Conservation (phyloP, 768 basidiomycete genomes). For the Russula compacta region DNA sequence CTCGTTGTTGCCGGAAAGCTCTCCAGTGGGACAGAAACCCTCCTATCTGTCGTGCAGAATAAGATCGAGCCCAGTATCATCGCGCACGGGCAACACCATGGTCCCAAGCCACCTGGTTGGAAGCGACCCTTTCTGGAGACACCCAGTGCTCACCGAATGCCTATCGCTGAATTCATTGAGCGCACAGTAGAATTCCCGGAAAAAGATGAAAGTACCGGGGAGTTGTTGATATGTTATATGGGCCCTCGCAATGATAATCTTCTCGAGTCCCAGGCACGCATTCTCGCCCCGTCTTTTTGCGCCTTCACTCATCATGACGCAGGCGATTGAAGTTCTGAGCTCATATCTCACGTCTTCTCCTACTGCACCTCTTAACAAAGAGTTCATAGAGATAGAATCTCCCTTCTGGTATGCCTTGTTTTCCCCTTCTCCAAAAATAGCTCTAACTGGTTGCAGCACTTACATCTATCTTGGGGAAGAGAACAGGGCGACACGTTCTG, state of each 20-base stretch:
- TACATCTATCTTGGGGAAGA: conserved; percentile 82
- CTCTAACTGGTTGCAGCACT: conserved; percentile 39
- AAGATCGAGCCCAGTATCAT: conserved; percentile 78
- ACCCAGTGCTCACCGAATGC: conserved; percentile 50
- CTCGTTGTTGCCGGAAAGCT: conserved; percentile 86
- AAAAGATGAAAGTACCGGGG: conserved; percentile 90
- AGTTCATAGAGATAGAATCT: conserved; percentile 84
- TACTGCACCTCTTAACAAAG: conserved; percentile 77
- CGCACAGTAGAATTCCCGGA: conserved; percentile 89
- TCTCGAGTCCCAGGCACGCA: conserved; percentile 56
- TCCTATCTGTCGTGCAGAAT: conserved; percentile 75
- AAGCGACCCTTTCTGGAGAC: conserved; percentile 93
- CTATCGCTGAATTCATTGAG: conserved; percentile 43
- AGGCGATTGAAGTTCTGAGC: conserved; percentile 82
- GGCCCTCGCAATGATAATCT: conserved; percentile 70
- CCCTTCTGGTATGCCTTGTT: conserved; percentile 63
- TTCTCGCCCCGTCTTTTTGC: neutral
- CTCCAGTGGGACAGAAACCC: conserved; percentile 59
- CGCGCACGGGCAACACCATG: conserved; percentile 61
- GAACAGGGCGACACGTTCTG: conserved; percentile 57
- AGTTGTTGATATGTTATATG: conserved; percentile 65
- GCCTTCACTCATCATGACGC: neutral
- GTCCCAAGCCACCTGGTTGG: conserved; percentile 71
- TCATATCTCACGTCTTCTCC: conserved; percentile 82
- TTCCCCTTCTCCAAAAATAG: neutral